phyloP scores from a whole-genome alignment of 306 rosid species.

The Cucurbita maxima region DNA sequence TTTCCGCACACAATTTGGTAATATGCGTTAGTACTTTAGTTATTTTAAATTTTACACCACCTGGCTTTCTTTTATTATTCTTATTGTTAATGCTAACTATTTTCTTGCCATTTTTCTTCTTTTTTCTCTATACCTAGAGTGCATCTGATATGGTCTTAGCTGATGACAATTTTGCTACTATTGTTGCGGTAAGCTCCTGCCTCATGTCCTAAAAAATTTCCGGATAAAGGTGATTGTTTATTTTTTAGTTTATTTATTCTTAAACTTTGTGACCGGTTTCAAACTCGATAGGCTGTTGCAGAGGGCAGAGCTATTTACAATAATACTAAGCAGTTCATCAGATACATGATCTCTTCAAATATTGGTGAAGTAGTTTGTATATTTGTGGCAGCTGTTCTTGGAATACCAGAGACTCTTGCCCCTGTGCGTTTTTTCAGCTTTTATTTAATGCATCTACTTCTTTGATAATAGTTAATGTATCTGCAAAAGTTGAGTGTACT shows the following conservation, averaged over 20 bases:
- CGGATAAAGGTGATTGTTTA: not conserved
- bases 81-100: not conserved
- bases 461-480: not conserved
- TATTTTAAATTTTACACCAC: not conserved
- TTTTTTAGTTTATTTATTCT: not conserved
- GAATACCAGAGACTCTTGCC: conserved; percentile 94
- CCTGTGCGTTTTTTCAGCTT: conserved; percentile 52
- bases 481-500: not conserved
- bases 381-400: conserved; percentile 97
- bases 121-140: conserved; percentile 30
- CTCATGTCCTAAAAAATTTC: not conserved
- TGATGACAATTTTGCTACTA: conserved; percentile 91
- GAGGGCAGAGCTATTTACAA: conserved; percentile 98
- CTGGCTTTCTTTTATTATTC: not conserved
- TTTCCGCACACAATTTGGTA: not conserved
- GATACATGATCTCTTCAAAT: conserved; percentile 98
- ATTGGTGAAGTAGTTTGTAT: conserved; percentile 98
- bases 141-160: conserved; percentile 98
- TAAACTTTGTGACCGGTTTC: conserved; percentile 13
- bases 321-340: conserved; percentile 89
- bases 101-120: not conserved
- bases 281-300: conserved; percentile 68
- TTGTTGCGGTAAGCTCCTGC: conserved; percentile 65
- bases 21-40: not conserved
- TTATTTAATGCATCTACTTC: not conserved